Percentiles rank a stretch among this genome's conserved stretches.
phyloP scores from a whole-genome alignment of 768 basidiomycete genomes.

The Pilatotrama ljubarskyi region DNA sequence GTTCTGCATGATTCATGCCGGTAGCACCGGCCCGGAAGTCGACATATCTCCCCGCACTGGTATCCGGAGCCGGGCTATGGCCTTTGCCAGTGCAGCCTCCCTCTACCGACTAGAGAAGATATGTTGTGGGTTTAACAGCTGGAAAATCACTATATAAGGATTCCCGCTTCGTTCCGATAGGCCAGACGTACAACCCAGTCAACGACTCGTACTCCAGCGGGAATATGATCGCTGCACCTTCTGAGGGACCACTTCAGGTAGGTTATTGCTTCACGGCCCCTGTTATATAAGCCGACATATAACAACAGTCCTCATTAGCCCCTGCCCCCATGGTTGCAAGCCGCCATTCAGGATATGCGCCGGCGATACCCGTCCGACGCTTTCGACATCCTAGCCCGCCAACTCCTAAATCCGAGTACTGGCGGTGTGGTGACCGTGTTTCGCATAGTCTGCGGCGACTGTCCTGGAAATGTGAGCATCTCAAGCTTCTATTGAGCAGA shows the following conservation, averaged over 20 bases:
- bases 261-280: neutral
- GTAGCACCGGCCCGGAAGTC: neutral
- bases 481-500: neutral
- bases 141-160: too few species aligned
- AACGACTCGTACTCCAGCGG: too few species aligned
- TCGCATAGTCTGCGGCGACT: conserved; percentile 2
- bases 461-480: neutral
- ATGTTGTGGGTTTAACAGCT: too few species aligned
- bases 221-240: too few species aligned
- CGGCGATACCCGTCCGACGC: neutral
- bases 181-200: too few species aligned
- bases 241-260: neutral
- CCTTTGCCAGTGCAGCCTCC: too few species aligned
- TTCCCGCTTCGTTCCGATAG: too few species aligned
- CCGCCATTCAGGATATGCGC: neutral
- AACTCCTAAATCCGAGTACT: neutral
- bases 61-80: too few species aligned
- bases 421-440: conserved; percentile 8
- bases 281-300: neutral
- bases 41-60: neutral
- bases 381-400: neutral
- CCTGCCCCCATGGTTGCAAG: neutral
- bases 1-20: neutral
- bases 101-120: too few species aligned
- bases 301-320: neutral